phyloP scores from a whole-genome alignment of 2,329 filamentous ascomycete species.

The Rhynchosporium graminicola region DNA sequence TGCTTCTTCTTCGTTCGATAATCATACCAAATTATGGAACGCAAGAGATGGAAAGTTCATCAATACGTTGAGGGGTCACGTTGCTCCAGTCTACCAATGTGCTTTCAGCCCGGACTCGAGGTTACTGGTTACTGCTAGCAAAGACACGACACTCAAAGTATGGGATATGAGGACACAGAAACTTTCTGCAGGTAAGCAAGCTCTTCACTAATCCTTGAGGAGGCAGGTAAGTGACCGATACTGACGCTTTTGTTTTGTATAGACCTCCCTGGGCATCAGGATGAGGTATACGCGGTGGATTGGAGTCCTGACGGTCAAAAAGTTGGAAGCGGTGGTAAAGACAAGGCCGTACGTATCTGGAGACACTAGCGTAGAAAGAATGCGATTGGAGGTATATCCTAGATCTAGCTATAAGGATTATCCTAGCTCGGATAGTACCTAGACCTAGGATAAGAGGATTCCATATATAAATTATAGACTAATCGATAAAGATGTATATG shows the following conservation, averaged over 20 bases:
- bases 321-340: constrained; percentile 89
- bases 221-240: neutral
- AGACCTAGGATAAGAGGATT: too few relatives aligned
- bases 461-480: too few relatives aligned
- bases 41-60: constrained; percentile 77
- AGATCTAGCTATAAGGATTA: too few relatives aligned
- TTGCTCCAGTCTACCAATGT: constrained; percentile 88
- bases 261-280: constrained; percentile 86
- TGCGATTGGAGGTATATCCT: neutral
- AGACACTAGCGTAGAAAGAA: constrained; percentile 50
- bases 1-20: constrained; percentile 89
- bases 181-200: constrained; percentile 53
- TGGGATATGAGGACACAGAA: constrained; percentile 91
- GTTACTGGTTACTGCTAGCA: constrained; percentile 82
- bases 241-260: constrained; percentile 38
- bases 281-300: constrained; percentile 92
- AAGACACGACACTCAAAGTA: constrained; percentile 88
- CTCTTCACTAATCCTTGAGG: neutral
- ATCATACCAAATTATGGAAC: constrained; percentile 91
- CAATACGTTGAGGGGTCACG: constrained; percentile 84
- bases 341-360: constrained; percentile 75
- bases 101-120: constrained; percentile 90
- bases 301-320: constrained; percentile 90
- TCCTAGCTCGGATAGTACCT: too few relatives aligned
- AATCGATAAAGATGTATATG: too few relatives aligned